Conservation (phyloP, 331 rosid species). For the Erythrophleum ivorense region DNA sequence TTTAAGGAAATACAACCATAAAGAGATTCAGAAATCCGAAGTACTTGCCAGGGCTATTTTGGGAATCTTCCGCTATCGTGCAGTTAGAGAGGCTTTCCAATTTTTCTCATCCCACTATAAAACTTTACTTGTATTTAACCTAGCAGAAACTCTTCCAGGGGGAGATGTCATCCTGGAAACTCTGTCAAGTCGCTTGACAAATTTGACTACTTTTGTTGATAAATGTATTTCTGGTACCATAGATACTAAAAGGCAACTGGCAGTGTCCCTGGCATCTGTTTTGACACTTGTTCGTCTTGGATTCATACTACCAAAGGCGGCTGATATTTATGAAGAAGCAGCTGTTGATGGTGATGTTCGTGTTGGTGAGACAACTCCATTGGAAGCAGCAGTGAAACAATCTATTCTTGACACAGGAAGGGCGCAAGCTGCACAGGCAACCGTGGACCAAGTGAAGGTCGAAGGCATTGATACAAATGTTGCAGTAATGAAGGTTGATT, state of each 20-base stretch:
- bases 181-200: conserved; percentile 58
- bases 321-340: conserved; percentile 51
- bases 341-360: conserved; percentile 59
- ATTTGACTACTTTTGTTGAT: conserved; percentile 49
- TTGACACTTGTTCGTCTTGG: conserved; percentile 71
- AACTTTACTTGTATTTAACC: conserved; percentile 81
- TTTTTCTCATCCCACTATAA: conserved; percentile 67
- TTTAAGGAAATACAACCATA: conserved; percentile 68
- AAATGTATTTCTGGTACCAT: conserved; percentile 56
- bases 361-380: conserved; percentile 80
- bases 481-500: conserved; percentile 90
- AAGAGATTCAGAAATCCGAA: conserved; percentile 71
- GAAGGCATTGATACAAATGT: conserved; percentile 95
- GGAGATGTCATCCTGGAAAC: conserved; percentile 90
- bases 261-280: conserved; percentile 62
- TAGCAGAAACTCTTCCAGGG: conserved; percentile 86
- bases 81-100: conserved; percentile 81
- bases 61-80: conserved; percentile 75
- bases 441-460: conserved; percentile 90
- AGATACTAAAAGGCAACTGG: conserved; percentile 52
- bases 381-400: conserved; percentile 76
- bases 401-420: conserved; percentile 70
- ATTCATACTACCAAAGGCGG: conserved; percentile 51
- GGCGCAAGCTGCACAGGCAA: conserved; percentile 93
- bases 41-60: conserved; percentile 77